phyloP scores from a whole-genome alignment of 805 yeast species.

The Kuraishia piskuri region DNA sequence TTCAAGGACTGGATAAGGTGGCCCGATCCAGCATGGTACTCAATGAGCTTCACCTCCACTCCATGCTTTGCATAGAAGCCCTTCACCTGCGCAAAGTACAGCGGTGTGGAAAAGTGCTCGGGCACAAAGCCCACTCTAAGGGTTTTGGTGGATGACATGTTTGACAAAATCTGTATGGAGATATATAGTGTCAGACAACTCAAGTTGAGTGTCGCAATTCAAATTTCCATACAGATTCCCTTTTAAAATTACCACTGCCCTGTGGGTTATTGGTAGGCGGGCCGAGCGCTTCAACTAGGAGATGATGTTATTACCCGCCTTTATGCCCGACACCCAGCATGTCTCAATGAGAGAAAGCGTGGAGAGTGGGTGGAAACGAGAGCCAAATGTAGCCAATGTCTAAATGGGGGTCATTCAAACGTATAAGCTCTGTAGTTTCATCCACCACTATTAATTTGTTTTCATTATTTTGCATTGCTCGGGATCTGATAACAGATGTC shows the following conservation, averaged over 20 bases:
- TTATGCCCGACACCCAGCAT: neutral
- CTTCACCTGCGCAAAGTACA: conserved; percentile 58
- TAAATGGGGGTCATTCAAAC: neutral
- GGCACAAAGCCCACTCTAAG: conserved; percentile 76
- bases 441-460: neutral
- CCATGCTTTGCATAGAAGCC: conserved; percentile 43
- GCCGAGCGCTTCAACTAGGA: neutral
- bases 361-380: neutral
- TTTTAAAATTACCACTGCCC: neutral
- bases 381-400: neutral
- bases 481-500: conserved; percentile 17
- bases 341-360: neutral
- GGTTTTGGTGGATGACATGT: neutral
- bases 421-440: neutral
- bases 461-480: neutral
- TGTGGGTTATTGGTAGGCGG: neutral
- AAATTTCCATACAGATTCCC: too few species aligned
- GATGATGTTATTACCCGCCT: neutral
- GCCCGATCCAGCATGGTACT: conserved; percentile 84
- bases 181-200: too few species aligned
- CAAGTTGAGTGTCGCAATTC: too few species aligned
- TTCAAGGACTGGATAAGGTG: conserved; percentile 70
- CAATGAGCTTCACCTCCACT: conserved; percentile 50
- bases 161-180: too few species aligned
- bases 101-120: conserved; percentile 87